Base-by-base conservation (phyloP, 2,329 filamentous ascomycete genomes). In the Microascus cirrosus region DNA sequence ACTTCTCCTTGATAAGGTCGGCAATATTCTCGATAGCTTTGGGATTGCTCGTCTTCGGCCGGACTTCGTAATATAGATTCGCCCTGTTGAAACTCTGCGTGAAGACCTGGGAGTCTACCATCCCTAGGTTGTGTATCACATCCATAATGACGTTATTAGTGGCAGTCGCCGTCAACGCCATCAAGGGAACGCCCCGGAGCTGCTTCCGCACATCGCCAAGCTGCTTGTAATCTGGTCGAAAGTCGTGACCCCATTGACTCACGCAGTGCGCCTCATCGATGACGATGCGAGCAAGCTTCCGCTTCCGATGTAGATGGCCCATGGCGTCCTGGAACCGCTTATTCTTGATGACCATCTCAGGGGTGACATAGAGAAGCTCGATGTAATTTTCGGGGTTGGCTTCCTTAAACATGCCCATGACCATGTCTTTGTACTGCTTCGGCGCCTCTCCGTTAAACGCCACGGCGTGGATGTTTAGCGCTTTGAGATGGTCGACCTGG, bases 211-310 rank as follows among this genome's bases (percentile, higher is more conserved):
- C 76, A 59, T 84, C 79, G 32, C 92, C 90, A 3, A 99, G 77
- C 34, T 82, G 81, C 70, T 96, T 96, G 75, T 99, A 99, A 68
- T 97, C 93, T 0, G 92, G 93, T 53, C 95, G 84, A 68, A 99
- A 99, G 70, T 99, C 94, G 65, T 99, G 94, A 1, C 94, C 94
- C 94, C 94, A 99, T 75, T 99, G 92, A 70, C 94, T 97, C 28
- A 99, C 93, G 70, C 94, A 99, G 70, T 99, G 94, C n/a, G 94
- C 94, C 73, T 99, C 95, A 64, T 99, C 94, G 61, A 99, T 95
- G 57, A 99, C 94, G 54, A 99, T 83, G 28, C 94, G 84, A 18
- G 95, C 93, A 56, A 99, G 82, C 64, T 86, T 89, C 3, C 79
- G 76, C 55, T 83, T 83, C 15, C 72, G 71, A 69, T 96, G 81